Base-by-base conservation (phyloP, 1,284 basidiomycete genomes). In the Marasmius oreades region DNA sequence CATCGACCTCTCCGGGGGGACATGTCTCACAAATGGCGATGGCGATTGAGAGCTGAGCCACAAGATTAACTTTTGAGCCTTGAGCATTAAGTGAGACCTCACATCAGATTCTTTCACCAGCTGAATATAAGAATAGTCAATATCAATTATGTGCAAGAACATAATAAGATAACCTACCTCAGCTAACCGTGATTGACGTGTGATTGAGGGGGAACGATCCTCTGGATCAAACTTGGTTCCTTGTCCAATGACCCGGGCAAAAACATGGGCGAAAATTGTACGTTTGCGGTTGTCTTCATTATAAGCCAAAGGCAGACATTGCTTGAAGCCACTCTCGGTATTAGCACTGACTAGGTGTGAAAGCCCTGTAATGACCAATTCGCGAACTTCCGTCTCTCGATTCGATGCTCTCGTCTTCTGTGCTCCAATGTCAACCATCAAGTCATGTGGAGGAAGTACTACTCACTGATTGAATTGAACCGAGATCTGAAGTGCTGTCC, bases 251-350 rank as follows among this genome's bases (percentile, higher is more conserved):
- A 95, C 92, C 50, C 90, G 84, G 48, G 91, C 86, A 70, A 95
- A 92, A n/a, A 95, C 86, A 66, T 90, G 86, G 53, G 93, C 86
- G 66, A 95, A 96, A 23, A 94, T 92, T 2, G 84, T 79, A 36
- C 93, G 84, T 65, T 90, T 88, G 26, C 82, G 73, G 16, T 80
- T 76, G 65, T 95, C 90, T 26, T 79, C 73, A 64, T 93, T 88
- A 64, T 93, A 95, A 2, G 90, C 92, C 55, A 92, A 73, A 1
- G 85, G 75, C 26, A 96, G 80, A 65, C 90, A 94, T 68, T 94
- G 92, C 69, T 95, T 94, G 63, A 96, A 84, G 12, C 93, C 93
- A 61, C 85, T 89, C 65, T 96, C 92, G 31, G 92, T 88, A 66
- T 96, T 97, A 18, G 92, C 84, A 24, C 83, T 85, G 55, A 96